Conservation (phyloP, 768 basidiomycete species). For the Suillus clintonianus region DNA sequence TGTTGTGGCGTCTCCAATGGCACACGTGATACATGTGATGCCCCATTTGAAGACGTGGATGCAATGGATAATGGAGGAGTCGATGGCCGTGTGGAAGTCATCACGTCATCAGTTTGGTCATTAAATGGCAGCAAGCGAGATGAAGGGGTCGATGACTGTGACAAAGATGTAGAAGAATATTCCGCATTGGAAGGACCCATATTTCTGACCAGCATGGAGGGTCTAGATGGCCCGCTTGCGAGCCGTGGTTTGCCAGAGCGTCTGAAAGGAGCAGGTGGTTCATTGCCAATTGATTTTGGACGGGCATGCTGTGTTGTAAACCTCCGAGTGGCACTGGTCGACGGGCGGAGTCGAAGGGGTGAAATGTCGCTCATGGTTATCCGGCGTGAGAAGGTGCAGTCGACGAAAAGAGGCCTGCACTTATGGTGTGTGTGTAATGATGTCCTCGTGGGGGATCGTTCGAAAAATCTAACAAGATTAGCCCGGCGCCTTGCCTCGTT, state of each 20-base stretch:
- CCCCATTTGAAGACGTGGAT: slow-evolving; percentile 25
- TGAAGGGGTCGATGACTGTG: slow-evolving; percentile 16
- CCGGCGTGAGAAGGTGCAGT: slow-evolving; percentile 33
- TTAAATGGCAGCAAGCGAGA: slow-evolving; percentile 21
- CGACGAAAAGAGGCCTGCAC: slow-evolving; percentile 27
- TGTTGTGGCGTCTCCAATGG: not conserved
- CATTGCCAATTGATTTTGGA: slow-evolving; percentile 26
- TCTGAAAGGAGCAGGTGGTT: slow-evolving; percentile 29
- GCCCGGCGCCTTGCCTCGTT: slow-evolving; percentile 30
- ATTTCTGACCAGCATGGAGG: slow-evolving; percentile 13
- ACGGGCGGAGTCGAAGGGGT: slow-evolving; percentile 36
- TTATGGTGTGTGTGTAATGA: slow-evolving; percentile 34
- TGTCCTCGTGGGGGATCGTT: slow-evolving; percentile 34
- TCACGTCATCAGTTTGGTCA: slow-evolving; percentile 23
- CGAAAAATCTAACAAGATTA: slow-evolving; percentile 43
- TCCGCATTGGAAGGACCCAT: not conserved
- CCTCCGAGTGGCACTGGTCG: slow-evolving; percentile 22
- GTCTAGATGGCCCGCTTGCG: slow-evolving; percentile 17
- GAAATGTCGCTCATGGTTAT: slow-evolving; percentile 37
- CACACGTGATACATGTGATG: not conserved
- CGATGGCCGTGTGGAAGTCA: slow-evolving; percentile 25
- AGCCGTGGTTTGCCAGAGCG: slow-evolving; percentile 27
- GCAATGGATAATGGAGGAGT: slow-evolving; percentile 31
- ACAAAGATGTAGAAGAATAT: not conserved
- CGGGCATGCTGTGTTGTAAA: slow-evolving; percentile 27